These are phyloP conservation scores for Eustoma russellianum DNA, from an alignment of 257 asterid genomes.

Conservation along the genomic window DNA sequence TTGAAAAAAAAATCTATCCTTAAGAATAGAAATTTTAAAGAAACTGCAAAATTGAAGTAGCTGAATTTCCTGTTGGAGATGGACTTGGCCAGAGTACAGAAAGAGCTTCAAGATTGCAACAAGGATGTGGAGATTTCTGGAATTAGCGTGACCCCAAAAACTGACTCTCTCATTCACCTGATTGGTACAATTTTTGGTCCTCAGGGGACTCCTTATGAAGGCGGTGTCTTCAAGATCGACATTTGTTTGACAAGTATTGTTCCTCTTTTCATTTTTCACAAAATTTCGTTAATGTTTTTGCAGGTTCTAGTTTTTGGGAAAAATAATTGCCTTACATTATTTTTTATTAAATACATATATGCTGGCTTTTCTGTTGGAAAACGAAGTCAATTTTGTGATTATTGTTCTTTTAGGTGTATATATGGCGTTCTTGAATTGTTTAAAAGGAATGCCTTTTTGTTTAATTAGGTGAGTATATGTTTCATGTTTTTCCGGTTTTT, in stretches of 20 bases:
- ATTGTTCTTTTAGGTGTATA: background rate
- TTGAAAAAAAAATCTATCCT: too few species aligned
- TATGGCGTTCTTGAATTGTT: background rate
- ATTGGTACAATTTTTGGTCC: slow-evolving; percentile 93
- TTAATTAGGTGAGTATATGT: too few species aligned
- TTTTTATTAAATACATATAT: too few species aligned
- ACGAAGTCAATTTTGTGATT: background rate
- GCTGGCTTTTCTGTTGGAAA: background rate
- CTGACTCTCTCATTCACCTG: slow-evolving; percentile 60
- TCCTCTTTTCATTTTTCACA: background rate
- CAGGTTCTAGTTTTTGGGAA: too few species aligned
- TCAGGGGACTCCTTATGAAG: slow-evolving; percentile 83
- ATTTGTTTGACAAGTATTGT: slow-evolving; percentile 60
- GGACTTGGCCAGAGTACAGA: slow-evolving; percentile 91
- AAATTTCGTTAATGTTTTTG: background rate
- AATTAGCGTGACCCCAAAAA: slow-evolving; percentile 53
- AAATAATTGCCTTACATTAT: too few species aligned
- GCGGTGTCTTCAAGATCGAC: slow-evolving; percentile 89
- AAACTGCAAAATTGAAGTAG: too few species aligned
- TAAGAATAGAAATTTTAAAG: too few species aligned
- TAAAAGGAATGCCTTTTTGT: background rate
- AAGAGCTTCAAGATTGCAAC: slow-evolving; percentile 83
- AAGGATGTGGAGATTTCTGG: slow-evolving; percentile 73
- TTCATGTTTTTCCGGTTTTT: too few species aligned
- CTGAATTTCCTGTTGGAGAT: slow-evolving; percentile 15